Percentiles rank a stretch among this genome's conserved stretches.
Conservation (phyloP, 306 rosid genomes). For the Hippophae tibetana region DNA sequence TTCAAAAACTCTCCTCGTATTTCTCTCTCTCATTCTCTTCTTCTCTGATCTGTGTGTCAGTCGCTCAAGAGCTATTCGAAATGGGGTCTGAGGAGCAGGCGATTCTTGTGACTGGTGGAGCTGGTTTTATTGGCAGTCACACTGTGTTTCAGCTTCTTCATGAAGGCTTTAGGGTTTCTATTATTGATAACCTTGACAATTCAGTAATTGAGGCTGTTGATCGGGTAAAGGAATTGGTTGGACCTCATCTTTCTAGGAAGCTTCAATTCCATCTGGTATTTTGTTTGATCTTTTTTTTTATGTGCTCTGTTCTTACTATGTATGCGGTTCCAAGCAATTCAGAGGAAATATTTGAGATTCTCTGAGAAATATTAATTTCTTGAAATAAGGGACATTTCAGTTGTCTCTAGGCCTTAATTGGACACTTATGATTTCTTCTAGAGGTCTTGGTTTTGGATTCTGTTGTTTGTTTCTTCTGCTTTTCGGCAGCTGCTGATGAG, state of each 20-base stretch:
- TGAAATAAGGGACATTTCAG: no score
- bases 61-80: background rate
- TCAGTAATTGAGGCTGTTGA: constrained; percentile 61
- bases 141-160: constrained; percentile 82
- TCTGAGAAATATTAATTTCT: no score
- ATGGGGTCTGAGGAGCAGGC: constrained; percentile 47
- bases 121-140: constrained; percentile 89
- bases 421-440: no score
- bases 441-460: no score
- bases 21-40: constrained; percentile 1
- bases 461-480: no score
- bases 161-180: constrained; percentile 45
- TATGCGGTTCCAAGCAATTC: background rate
- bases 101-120: constrained; percentile 82
- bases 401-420: no score
- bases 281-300: background rate
- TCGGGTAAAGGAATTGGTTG: constrained; percentile 60
- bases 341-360: no score
- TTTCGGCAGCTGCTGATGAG: no score
- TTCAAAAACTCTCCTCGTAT: background rate
- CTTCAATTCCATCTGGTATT: constrained; percentile 57
- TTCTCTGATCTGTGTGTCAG: background rate
- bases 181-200: constrained; percentile 72
- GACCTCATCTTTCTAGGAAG: constrained; percentile 58
- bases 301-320: background rate